Base-by-base conservation (phyloP, 345 rosid genomes). In the Moricandia moricandioides region DNA sequence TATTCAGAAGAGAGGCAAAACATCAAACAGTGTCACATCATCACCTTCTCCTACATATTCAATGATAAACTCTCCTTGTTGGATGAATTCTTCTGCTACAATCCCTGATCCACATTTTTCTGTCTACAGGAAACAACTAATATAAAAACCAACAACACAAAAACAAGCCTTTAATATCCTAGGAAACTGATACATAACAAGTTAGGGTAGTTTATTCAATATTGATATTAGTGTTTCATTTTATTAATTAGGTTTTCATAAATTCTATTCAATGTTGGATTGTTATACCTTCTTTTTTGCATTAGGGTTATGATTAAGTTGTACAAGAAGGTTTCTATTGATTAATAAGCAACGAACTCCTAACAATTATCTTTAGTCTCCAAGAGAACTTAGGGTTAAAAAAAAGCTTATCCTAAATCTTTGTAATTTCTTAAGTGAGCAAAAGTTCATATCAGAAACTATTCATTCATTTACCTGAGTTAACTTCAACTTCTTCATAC, bases 21-120 rank as follows among this genome's bases (percentile, higher is more conserved):
- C 66, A 75, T 55, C 26, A 61, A 61, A 37, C 17, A 17, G 74
- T 56, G 69, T 69, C 55, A 56, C 3, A 72, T 35, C 60, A 65
- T 84, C 66, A 96, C 99, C 96, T 91, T 96, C 98, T 58, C 99
- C 99, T 14, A 91, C 98, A 79, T 96, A 92, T 84, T 96, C 99
- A 83, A 92, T 89, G 70, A 92, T 86, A 80, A 91, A 96, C 79
- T 96, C 98, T 74, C 98, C 98, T 39, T 67, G 82, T 68, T 80
- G 86, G 75, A 96, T 91, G 74, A 88, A 91, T 81, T 96, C 97
- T 74, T 92, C 95, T 21, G 98, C 88, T 75, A 89, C 88, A 82
- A 96, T 83, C 65, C 98, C 98, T 4, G 90, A 82, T 74, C 99
- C 99, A 39, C 99, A 96, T 85, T 92, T 96, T 78, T 96, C 93